phyloP scores from a whole-genome alignment of 2,329 filamentous ascomycete species.

The Aschersonia sp. region DNA sequence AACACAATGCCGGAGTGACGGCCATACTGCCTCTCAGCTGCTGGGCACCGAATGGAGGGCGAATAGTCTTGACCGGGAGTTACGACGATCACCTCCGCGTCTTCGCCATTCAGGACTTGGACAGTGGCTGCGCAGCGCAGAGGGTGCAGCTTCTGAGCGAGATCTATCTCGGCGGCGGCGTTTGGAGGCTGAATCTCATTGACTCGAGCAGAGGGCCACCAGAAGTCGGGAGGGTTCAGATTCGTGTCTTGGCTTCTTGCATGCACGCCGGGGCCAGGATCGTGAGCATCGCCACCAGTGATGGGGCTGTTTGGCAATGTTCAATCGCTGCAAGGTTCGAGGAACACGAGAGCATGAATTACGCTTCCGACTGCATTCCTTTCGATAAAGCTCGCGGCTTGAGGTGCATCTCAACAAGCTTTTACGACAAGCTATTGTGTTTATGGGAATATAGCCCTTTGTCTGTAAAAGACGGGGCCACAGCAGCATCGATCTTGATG shows the following conservation, averaged over 20 bases:
- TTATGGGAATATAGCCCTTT: slow-evolving; percentile 32
- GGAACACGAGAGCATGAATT: slow-evolving; percentile 90
- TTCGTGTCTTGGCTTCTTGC: slow-evolving; percentile 65
- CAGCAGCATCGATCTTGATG: too few relatives aligned
- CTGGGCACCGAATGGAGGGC: slow-evolving; percentile 24
- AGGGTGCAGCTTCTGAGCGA: slow-evolving; percentile 44
- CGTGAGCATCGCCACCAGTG: slow-evolving; percentile 27
- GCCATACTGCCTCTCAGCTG: slow-evolving; percentile 59
- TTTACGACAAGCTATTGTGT: slow-evolving; percentile 59
- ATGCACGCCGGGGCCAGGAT: slow-evolving; percentile 81
- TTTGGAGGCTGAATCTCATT: slow-evolving; percentile 70
- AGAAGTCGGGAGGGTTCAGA: slow-evolving; percentile 13
- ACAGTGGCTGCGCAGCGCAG: slow-evolving; percentile 23
- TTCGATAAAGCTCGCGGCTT: slow-evolving; percentile 18
- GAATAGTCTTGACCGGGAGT: slow-evolving; percentile 67
- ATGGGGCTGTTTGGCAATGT: slow-evolving; percentile 39
- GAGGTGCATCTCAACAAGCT: slow-evolving; percentile 55
- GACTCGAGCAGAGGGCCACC: slow-evolving; percentile 8
- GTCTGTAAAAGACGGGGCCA: not conserved
- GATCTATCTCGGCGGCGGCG: slow-evolving; percentile 58
- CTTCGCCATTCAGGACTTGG: slow-evolving; percentile 31
- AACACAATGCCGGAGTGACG: slow-evolving; percentile 72
- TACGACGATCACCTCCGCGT: slow-evolving; percentile 79
- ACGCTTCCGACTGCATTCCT: slow-evolving; percentile 57
- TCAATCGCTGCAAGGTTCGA: slow-evolving; percentile 58